These are phyloP conservation scores for Colletotrichum graminicola DNA, from an alignment of 2,329 filamentous ascomycete species.

Conservation along the genomic window DNA sequence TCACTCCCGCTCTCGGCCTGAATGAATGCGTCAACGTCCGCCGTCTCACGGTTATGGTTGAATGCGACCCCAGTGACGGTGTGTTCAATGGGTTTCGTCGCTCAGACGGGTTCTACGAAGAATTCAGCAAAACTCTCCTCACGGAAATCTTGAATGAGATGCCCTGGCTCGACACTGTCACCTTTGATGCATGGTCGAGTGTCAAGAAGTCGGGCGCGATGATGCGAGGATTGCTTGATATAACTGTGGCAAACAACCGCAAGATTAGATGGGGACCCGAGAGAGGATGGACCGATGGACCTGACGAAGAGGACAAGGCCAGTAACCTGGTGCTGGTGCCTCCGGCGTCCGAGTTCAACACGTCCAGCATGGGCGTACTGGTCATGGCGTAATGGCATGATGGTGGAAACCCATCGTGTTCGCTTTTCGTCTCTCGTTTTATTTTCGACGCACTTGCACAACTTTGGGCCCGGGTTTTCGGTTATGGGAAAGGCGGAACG, in stretches of 20 bases:
- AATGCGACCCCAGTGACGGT: slow-evolving; percentile 77
- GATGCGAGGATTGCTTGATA: slow-evolving; percentile 70
- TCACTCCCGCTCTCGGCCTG: slow-evolving; percentile 74
- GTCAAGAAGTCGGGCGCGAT: slow-evolving; percentile 76
- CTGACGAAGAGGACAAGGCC: slow-evolving; percentile 53
- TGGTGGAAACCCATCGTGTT: slow-evolving; percentile 2
- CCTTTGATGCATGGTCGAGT: slow-evolving; percentile 77
- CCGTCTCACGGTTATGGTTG: slow-evolving; percentile 75
- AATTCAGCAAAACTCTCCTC: slow-evolving; percentile 71
- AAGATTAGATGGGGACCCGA: slow-evolving; percentile 76
- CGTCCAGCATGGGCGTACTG: slow-evolving; percentile 35
- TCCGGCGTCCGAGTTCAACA: slow-evolving; percentile 24
- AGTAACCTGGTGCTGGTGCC: slow-evolving; percentile 30
- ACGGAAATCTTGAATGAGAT: slow-evolving; percentile 67
- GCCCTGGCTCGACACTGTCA: slow-evolving; percentile 67
- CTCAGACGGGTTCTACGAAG: slow-evolving; percentile 76
- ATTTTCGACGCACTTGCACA: slow-evolving; percentile 1
- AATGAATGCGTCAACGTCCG: slow-evolving; percentile 70
- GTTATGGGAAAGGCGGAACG: neutral
- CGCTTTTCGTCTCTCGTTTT: slow-evolving; percentile 11
- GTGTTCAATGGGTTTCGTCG: slow-evolving; percentile 77
- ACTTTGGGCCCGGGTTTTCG: slow-evolving; percentile 13
- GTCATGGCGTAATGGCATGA: slow-evolving; percentile 34
- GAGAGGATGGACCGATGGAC: slow-evolving; percentile 72
- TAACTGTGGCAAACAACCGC: slow-evolving; percentile 61